Percentiles rank a stretch among this genome's conserved stretches.
These are phyloP conservation scores for Tuber microsphaerosporum DNA, from an alignment of 495 filamentous ascomycete genomes.

Conservation along the genomic window DNA sequence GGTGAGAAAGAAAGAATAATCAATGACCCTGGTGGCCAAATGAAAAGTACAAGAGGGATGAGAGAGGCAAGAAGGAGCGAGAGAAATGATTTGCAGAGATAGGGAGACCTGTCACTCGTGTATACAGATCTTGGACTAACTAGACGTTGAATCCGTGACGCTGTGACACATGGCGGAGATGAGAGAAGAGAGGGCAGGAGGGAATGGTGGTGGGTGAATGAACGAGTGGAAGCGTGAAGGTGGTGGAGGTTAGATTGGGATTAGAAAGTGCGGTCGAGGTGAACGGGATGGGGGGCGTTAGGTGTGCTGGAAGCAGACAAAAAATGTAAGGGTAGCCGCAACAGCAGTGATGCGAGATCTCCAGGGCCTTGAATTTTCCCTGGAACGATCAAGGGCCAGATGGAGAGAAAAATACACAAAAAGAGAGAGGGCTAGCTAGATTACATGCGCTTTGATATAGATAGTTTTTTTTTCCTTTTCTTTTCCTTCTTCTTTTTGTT, in stretches of 20 bases:
- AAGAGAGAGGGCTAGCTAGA: slow-evolving; percentile 1
- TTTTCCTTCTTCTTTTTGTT: slow-evolving; percentile 5
- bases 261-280: slow-evolving; percentile 15
- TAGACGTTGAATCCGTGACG: slow-evolving; percentile 25
- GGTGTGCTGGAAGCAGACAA: neutral
- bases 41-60: slow-evolving; percentile 11
- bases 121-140: slow-evolving; percentile 25
- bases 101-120: slow-evolving; percentile 9
- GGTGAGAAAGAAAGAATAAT: slow-evolving; percentile 6
- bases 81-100: slow-evolving; percentile 18
- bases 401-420: slow-evolving; percentile 14
- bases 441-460: slow-evolving; percentile 6
- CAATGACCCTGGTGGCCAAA: neutral
- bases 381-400: slow-evolving; percentile 8
- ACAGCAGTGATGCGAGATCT: slow-evolving; percentile 10
- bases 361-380: neutral
- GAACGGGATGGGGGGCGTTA: slow-evolving; percentile 3
- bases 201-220: slow-evolving; percentile 16
- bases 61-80: slow-evolving; percentile 6
- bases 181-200: slow-evolving; percentile 29
- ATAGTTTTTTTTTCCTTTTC: slow-evolving; percentile 13
- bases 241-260: slow-evolving; percentile 13
- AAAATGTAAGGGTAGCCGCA: slow-evolving; percentile 1
- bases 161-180: slow-evolving; percentile 37
- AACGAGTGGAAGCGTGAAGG: slow-evolving; percentile 20